These are phyloP conservation scores for Acacia melanoxylon DNA, from an alignment of 306 rosid species.

Conservation along the genomic window DNA sequence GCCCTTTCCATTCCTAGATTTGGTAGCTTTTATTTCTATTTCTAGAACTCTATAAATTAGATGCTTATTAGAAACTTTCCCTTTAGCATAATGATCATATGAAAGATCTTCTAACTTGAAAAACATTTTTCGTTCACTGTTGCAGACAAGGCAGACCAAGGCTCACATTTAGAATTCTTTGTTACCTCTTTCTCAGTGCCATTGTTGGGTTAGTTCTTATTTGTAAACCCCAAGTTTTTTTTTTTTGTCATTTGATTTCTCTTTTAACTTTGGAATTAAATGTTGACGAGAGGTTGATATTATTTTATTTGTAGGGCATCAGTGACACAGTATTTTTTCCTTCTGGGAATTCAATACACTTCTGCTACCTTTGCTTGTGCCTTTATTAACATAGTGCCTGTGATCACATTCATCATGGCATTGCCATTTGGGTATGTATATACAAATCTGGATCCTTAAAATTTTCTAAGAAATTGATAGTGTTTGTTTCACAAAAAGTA, in stretches of 20 bases:
- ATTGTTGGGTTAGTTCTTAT: slow-evolving; percentile 67
- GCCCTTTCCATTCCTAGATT: slow-evolving; percentile 8
- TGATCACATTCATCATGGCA: slow-evolving; percentile 66
- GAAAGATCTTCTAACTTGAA: background rate
- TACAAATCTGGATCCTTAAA: background rate
- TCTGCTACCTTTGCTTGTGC: slow-evolving; percentile 77
- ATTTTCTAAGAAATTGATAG: background rate
- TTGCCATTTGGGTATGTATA: slow-evolving; percentile 62
- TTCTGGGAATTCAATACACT: slow-evolving; percentile 68
- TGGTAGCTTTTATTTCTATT: background rate
- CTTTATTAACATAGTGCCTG: slow-evolving; percentile 67
- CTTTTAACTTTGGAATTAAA: background rate
- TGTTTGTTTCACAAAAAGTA: background rate
- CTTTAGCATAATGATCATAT: slow-evolving; percentile 10
- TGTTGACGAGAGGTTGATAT: background rate
- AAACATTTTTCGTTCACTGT: background rate
- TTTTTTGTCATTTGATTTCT: slow-evolving; percentile 11
- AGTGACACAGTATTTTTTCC: slow-evolving; percentile 64
- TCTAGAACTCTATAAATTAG: background rate
- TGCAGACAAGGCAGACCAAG: slow-evolving; percentile 69
- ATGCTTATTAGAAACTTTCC: background rate
- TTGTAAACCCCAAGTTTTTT: background rate
- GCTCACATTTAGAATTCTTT: slow-evolving; percentile 69
- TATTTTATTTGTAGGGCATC: slow-evolving; percentile 41
- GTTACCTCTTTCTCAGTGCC: slow-evolving; percentile 86